These are phyloP conservation scores for Tricladium varicosporioides DNA, from an alignment of 2,329 filamentous ascomycete genomes.

Conservation along the genomic window DNA sequence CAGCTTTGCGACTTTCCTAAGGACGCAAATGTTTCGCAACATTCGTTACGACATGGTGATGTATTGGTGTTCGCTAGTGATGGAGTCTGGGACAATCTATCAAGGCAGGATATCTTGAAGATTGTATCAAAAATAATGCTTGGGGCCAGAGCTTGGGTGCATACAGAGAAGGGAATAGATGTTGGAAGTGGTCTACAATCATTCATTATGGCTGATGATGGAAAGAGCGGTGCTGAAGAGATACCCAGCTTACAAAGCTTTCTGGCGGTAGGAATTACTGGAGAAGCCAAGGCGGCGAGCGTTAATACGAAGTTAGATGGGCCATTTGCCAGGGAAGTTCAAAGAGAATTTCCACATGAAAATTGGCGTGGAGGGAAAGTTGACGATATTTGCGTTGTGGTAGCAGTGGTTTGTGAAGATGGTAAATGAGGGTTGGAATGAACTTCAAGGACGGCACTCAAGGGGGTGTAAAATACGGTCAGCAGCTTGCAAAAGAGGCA, in stretches of 20 bases:
- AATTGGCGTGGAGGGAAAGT: constrained; percentile 90
- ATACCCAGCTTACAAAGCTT: constrained; percentile 65
- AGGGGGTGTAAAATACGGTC: constrained; percentile 9
- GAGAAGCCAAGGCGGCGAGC: constrained; percentile 81
- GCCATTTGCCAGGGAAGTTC: constrained; percentile 92
- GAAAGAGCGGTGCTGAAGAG: constrained; percentile 34
- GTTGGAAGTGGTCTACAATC: constrained; percentile 59
- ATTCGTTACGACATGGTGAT: constrained; percentile 82
- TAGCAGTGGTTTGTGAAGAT: constrained; percentile 73
- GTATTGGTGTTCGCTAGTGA: constrained; percentile 93
- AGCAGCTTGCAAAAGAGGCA: not conserved
- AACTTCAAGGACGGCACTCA: not conserved
- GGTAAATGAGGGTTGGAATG: constrained; percentile 21
- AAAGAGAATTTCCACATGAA: constrained; percentile 81
- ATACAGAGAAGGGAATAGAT: constrained; percentile 57
- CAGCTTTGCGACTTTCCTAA: constrained; percentile 80
- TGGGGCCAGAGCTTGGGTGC: constrained; percentile 69
- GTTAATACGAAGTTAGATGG: constrained; percentile 79
- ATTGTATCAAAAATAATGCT: constrained; percentile 78
- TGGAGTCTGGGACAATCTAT: constrained; percentile 94
- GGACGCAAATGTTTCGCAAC: constrained; percentile 77
- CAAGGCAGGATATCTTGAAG: constrained; percentile 81
- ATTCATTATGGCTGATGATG: constrained; percentile 49
- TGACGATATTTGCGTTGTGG: constrained; percentile 90
- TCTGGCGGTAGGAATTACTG: constrained; percentile 75